phyloP scores from a whole-genome alignment of 2,329 filamentous ascomycete species.

The Blastomyces percursus region DNA sequence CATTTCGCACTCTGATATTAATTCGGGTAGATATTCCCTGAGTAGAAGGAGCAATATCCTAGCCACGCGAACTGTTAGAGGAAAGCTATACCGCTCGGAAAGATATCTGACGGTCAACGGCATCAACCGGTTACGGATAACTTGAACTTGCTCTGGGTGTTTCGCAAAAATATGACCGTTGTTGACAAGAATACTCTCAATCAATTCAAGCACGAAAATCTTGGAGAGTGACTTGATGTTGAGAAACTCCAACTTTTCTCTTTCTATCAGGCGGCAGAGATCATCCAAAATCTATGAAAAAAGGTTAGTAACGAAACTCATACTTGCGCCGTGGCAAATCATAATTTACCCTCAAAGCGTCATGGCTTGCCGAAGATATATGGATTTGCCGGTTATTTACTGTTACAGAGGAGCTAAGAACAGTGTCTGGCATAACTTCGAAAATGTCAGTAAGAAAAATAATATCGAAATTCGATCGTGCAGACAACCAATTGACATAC shows the following conservation, averaged over 20 bases:
- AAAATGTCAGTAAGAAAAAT: not conserved
- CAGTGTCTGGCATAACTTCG: not conserved
- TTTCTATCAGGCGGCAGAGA: conserved; percentile 76
- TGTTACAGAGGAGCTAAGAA: conserved; percentile 19
- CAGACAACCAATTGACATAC: conserved; percentile 36
- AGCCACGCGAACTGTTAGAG: conserved; percentile 68
- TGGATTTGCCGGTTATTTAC: conserved; percentile 53
- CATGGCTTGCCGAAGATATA: conserved; percentile 65
- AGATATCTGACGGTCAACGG: conserved; percentile 70
- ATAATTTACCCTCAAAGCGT: conserved; percentile 60
- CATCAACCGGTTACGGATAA: conserved; percentile 67
- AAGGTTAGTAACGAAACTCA: conserved; percentile 11
- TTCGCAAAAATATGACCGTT: conserved; percentile 68
- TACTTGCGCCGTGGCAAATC: conserved; percentile 9
- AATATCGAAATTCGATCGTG: not conserved
- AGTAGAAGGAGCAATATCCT: conserved; percentile 75
- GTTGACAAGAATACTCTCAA: conserved; percentile 80
- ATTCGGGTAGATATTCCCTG: conserved; percentile 61
- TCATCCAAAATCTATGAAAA: conserved; percentile 66
- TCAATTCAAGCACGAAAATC: conserved; percentile 78
- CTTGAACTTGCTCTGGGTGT: conserved; percentile 69
- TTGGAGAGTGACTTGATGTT: conserved; percentile 66
- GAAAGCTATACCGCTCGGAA: conserved; percentile 67
- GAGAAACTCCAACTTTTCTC: conserved; percentile 71
- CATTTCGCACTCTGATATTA: conserved; percentile 71